Percentiles rank a stretch among this genome's conserved stretches.
Conservation (phyloP, 1,284 basidiomycete genomes). For the Ganoderma multipileum region DNA sequence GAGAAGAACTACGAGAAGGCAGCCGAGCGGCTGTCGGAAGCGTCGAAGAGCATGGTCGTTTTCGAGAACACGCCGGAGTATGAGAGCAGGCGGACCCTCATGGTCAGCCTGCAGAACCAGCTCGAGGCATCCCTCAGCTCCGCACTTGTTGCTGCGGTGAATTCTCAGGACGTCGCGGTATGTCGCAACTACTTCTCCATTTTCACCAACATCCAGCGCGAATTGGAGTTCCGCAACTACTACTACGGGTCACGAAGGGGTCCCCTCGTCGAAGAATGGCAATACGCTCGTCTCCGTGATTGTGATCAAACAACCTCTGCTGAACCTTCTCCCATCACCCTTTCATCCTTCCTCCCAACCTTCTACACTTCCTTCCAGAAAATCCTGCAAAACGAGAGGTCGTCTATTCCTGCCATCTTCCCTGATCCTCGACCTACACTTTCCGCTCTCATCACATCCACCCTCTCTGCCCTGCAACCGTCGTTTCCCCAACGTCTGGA, state of each 20-base stretch:
- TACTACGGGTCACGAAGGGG: constrained; percentile 86
- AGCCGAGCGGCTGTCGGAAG: constrained; percentile 87
- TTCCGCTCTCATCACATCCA: constrained; percentile 82
- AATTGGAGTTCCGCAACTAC: constrained; percentile 90
- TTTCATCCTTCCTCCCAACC: constrained; percentile 72
- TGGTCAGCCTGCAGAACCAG: constrained; percentile 92
- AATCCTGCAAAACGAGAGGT: constrained; percentile 75
- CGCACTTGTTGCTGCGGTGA: constrained; percentile 85
- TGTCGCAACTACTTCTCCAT: constrained; percentile 86
- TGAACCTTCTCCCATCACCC: constrained; percentile 41
- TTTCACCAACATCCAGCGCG: constrained; percentile 89
- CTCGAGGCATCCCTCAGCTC: constrained; percentile 90
- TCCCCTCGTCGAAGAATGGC: constrained; percentile 74
- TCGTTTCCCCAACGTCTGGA: constrained; percentile 81
- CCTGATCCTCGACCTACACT: constrained; percentile 79
- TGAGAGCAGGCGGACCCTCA: constrained; percentile 81
- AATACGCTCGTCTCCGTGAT: constrained; percentile 58
- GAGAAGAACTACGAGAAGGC: constrained; percentile 85
- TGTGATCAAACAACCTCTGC: constrained; percentile 45
- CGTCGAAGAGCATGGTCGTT: constrained; percentile 84
- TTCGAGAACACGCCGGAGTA: constrained; percentile 92
- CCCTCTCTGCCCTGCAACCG: constrained; percentile 80
- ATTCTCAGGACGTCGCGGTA: constrained; percentile 70
- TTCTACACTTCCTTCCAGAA: constrained; percentile 78
- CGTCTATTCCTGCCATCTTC: constrained; percentile 82